phyloP scores from a whole-genome alignment of 495 filamentous ascomycete genomes.

The Penicillium antarcticum region DNA sequence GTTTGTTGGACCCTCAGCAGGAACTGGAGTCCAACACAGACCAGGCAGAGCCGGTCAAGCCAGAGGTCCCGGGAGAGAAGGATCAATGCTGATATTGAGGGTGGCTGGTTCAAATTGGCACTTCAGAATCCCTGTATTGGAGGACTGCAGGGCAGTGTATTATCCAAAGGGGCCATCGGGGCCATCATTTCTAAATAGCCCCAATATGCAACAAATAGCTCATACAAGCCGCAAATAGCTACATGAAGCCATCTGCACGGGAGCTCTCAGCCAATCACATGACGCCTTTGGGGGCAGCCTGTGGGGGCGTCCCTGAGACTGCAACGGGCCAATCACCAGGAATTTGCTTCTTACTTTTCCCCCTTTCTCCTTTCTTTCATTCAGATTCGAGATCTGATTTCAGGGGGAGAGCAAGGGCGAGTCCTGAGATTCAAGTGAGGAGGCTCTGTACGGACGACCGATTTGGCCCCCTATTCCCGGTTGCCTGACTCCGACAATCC shows the following conservation, averaged over 20 bases:
- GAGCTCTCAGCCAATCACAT: slow-evolving; percentile 3
- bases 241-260: neutral
- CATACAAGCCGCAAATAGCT: no score
- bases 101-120: neutral
- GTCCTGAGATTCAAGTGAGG: no score
- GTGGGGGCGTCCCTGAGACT: slow-evolving; percentile 1
- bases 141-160: neutral
- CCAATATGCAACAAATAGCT: no score
- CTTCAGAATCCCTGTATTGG: neutral
- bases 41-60: no score
- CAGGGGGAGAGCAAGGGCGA: no score
- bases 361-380: slow-evolving; percentile 6
- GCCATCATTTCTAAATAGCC: no score
- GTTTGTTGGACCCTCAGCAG: no score
- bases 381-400: no score
- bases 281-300: neutral
- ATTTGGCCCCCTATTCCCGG: neutral
- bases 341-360: slow-evolving; percentile 8
- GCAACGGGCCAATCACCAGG: slow-evolving; percentile 5
- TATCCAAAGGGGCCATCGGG: no score
- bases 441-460: no score
- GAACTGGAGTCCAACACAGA: no score
- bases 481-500: slow-evolving; percentile 4
- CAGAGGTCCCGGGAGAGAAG: no score
- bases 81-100: neutral